Percentiles rank a stretch among this genome's conserved stretches.
Conservation (phyloP, 345 rosid genomes). For the Aurinia saxatilis region DNA sequence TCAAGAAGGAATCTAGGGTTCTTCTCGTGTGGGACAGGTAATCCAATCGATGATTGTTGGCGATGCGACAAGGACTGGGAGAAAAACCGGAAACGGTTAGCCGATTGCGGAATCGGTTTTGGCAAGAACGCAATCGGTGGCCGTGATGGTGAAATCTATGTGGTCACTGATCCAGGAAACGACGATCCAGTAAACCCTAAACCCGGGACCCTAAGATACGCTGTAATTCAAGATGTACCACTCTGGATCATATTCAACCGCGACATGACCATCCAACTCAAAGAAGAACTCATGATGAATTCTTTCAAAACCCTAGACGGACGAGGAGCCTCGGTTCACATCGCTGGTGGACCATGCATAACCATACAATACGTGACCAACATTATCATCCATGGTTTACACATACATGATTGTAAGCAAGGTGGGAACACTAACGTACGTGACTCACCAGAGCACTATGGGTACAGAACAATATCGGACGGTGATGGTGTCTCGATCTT, state of each 20-base stretch:
- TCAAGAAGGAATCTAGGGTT: conserved; percentile 60
- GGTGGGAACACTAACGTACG: conserved; percentile 79
- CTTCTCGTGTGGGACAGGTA: conserved; percentile 65
- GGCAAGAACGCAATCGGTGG: conserved; percentile 78
- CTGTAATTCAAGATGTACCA: conserved; percentile 64
- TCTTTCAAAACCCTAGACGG: conserved; percentile 82
- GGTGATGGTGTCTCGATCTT: conserved; percentile 80
- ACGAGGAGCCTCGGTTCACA: conserved; percentile 72
- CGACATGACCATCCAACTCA: conserved; percentile 68
- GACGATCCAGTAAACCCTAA: conserved; percentile 62
- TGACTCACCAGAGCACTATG: conserved; percentile 58
- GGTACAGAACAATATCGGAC: conserved; percentile 66
- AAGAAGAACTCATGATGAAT: conserved; percentile 78
- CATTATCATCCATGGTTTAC: conserved; percentile 62
- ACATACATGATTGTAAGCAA: conserved; percentile 76
- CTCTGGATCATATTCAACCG: conserved; percentile 67
- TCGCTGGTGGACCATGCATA: conserved; percentile 81
- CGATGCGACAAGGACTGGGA: conserved; percentile 74
- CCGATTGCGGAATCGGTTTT: conserved; percentile 74
- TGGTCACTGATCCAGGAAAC: conserved; percentile 52
- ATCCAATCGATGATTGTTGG: conserved; percentile 88
- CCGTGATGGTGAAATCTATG: conserved; percentile 60
- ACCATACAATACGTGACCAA: conserved; percentile 69
- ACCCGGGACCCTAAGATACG: conserved; percentile 65
- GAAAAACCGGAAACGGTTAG: conserved; percentile 56